Base-by-base conservation (phyloP, 2,329 filamentous ascomycete species). In the Aspergillus piperis region DNA sequence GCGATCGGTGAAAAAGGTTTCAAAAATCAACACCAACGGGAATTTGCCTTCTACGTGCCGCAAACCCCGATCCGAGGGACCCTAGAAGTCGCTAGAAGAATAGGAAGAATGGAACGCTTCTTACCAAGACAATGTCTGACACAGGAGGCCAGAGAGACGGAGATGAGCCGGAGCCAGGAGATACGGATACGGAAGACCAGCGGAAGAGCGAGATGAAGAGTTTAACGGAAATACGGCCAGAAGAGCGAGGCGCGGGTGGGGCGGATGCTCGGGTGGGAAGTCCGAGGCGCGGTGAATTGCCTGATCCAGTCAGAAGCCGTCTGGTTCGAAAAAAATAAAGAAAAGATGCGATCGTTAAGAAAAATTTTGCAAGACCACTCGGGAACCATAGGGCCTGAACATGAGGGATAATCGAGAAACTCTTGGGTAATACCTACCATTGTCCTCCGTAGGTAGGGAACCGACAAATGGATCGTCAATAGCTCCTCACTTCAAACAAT, bases 201-300 rank as follows among this genome's bases (percentile, higher is more conserved):
- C n/a, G 48, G n/a, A 30, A 8, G 50, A 42, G 41, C 17, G 11
- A 50, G 47, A 10, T 19, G 15, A 19, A 36, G 25, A 38, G 27
- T 36, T 38, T 11, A n/a, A 21, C 50, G 63, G 63, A 63, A 61
- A 59, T 61, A 61, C 63, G 61, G 63, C 39, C 36, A 56, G 36
- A 13, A 21, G 41, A 27, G 38, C 47, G 27, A 27, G 25, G 44
- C 41, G 38, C 55, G 54, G 55, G 51, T 54, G 41, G 38, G 54
- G 44, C 54, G 57, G 51, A 54, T 54, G 13, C 25, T 48, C 56
- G 57, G 61, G 42, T 55, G 47, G 6, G 8, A 38, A n/a, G 50
- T 57, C 62, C 47, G 57, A 60, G 27, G 48, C 60, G 58, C 55
- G 61, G 36, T 52, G 56, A 64, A 53, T 64, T 64, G 59, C 63